Conservation (phyloP, 805 yeast species). For the Teunomyces aglyptinius region DNA sequence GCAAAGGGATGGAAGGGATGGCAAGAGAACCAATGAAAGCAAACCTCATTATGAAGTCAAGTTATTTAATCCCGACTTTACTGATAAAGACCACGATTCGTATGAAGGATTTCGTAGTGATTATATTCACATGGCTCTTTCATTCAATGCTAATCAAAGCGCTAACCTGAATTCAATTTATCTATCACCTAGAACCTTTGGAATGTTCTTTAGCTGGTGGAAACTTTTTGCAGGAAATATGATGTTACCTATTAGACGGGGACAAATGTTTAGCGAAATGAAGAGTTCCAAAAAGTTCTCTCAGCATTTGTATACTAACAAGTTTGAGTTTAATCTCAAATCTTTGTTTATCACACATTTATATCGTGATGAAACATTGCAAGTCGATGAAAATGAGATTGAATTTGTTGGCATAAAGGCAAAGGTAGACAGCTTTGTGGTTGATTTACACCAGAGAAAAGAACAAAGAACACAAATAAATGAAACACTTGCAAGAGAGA, state of each 20-base stretch:
- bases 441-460: constrained; percentile 42
- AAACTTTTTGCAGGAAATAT: constrained; percentile 72
- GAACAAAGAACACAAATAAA: constrained; percentile 36
- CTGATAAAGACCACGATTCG: constrained; percentile 37
- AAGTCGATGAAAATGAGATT: constrained; percentile 40
- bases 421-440: constrained; percentile 35
- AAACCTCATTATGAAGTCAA: constrained; percentile 61
- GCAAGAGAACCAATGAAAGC: constrained; percentile 43
- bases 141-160: constrained; percentile 34
- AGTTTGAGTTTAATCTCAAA: constrained; percentile 69
- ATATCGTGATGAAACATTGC: constrained; percentile 49
- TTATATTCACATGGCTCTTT: constrained; percentile 40
- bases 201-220: constrained; percentile 85
- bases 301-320: constrained; percentile 69
- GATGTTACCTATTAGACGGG: constrained; percentile 76
- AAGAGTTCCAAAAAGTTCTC: constrained; percentile 67
- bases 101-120: constrained; percentile 41
- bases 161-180: constrained; percentile 68
- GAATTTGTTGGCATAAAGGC: constrained; percentile 68
- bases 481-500: constrained; percentile 47
- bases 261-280: constrained; percentile 61
- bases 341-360: constrained; percentile 77
- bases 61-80: constrained; percentile 55
- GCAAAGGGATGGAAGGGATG: constrained; percentile 41
- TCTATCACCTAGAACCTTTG: constrained; percentile 65